Evolutionary conservation across 805 yeast species (phyloP).

Genomic region (Nakazawaea holstii): DNA sequence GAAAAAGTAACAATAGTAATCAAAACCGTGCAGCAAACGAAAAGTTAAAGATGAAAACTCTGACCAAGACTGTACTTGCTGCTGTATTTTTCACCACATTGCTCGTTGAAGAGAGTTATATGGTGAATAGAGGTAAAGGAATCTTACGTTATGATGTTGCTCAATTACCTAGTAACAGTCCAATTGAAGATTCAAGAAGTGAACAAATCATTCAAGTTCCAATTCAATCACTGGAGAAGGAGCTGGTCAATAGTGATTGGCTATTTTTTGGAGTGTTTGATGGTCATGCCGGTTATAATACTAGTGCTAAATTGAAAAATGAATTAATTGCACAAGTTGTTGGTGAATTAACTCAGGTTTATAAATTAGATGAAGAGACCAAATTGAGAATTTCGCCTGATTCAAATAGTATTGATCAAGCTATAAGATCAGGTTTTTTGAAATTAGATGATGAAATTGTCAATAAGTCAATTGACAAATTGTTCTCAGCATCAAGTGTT

Average conservation of each 20-base stretch:
- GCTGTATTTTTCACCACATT: constrained; percentile 10
- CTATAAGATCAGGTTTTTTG: constrained; percentile 75
- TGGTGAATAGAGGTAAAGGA: constrained; percentile 81
- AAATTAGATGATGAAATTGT: constrained; percentile 86
- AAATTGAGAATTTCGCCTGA: constrained; percentile 54
- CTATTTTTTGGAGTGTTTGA: constrained; percentile 94
- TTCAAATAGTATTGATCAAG: constrained; percentile 67
- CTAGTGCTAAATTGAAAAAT: constrained; percentile 80
- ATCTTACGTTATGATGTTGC: constrained; percentile 83
- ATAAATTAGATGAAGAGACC: constrained; percentile 45
- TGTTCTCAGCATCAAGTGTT: constrained; percentile 62
- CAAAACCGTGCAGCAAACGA: not conserved
- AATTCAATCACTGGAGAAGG: constrained; percentile 55
- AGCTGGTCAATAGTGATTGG: constrained; percentile 59
- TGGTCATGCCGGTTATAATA: constrained; percentile 97
- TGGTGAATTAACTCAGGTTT: constrained; percentile 63
- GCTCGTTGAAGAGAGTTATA: constrained; percentile 64
- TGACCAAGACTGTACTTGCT: constrained; percentile 3
- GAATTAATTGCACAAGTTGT: constrained; percentile 74
- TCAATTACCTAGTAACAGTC: constrained; percentile 86
- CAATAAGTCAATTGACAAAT: constrained; percentile 60
- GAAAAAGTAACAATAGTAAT: not conserved
- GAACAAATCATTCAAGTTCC: constrained; percentile 78
- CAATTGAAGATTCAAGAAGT: constrained; percentile 90
- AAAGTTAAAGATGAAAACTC: constrained; percentile 1